Conservation (phyloP, 257 asterid species). For the Hygrophila difformis region DNA sequence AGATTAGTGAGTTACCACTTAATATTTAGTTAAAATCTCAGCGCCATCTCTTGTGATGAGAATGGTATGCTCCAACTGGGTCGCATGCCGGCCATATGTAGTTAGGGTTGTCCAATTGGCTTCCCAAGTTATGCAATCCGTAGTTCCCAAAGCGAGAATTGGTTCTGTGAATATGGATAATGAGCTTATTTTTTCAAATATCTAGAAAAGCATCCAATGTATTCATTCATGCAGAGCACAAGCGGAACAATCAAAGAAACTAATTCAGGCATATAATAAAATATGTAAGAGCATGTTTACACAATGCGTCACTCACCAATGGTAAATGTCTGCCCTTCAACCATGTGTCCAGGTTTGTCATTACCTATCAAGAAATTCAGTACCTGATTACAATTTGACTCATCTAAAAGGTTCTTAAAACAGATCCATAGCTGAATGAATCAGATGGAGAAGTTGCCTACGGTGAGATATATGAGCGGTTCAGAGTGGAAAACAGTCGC, state of each 20-base stretch:
- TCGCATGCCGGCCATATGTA: constrained; percentile 91
- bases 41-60: constrained; percentile 89
- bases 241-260: too few species aligned
- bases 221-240: background rate
- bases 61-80: constrained; percentile 91
- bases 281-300: too few species aligned
- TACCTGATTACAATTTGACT: background rate
- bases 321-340: constrained; percentile 94
- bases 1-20: too few species aligned
- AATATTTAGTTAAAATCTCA: constrained; percentile 68
- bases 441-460: constrained; percentile 25
- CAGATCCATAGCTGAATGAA: background rate
- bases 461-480: constrained; percentile 85
- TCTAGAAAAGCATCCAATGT: too few species aligned
- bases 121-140: constrained; percentile 83
- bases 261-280: too few species aligned
- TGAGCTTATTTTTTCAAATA: too few species aligned
- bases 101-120: constrained; percentile 97
- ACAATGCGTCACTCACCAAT: constrained; percentile 50
- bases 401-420: too few species aligned
- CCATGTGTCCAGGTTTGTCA: constrained; percentile 72
- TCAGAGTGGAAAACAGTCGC: constrained; percentile 94
- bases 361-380: constrained; percentile 40
- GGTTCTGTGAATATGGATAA: constrained; percentile 50
- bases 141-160: constrained; percentile 76